Evolutionary conservation across 306 rosid species (phyloP).

Genomic region (Vicia sativa): DNA sequence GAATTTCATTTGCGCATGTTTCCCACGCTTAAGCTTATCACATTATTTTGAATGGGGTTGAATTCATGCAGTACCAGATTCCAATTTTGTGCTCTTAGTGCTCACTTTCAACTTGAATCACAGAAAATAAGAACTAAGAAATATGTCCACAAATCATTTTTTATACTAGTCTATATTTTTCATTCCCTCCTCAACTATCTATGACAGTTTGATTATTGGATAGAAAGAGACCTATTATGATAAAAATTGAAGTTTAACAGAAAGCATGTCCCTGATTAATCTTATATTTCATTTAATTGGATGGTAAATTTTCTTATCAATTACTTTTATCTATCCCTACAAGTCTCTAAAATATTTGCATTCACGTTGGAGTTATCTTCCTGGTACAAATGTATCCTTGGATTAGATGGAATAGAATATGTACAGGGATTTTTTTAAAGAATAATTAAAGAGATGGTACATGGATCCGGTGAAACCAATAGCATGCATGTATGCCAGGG

Average conservation of each 20-base stretch:
- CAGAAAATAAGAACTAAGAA: constrained; percentile 10
- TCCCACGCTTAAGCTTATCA: neutral
- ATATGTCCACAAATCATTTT: neutral
- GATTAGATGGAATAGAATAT: constrained; percentile 28
- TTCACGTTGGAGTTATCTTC: constrained; percentile 29
- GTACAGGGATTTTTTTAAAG: neutral
- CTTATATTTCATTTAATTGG: constrained; percentile 15
- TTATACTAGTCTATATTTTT: neutral
- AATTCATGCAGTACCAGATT: constrained; percentile 5
- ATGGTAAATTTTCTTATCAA: neutral
- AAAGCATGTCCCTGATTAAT: neutral
- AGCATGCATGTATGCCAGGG: constrained; percentile 27
- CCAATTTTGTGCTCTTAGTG: constrained; percentile 24
- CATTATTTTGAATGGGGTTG: constrained; percentile 6
- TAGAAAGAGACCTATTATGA: constrained; percentile 22
- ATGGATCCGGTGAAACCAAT: constrained; percentile 25
- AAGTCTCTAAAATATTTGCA: constrained; percentile 27
- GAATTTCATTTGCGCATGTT: constrained; percentile 26
- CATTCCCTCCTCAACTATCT: constrained; percentile 24
- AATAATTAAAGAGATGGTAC: constrained; percentile 1
- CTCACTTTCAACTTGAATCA: constrained; percentile 24
- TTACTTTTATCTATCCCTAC: constrained; percentile 2
- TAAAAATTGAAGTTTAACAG: constrained; percentile 28
- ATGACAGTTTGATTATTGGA: constrained; percentile 22
- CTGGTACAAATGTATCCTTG: constrained; percentile 4